Conservation (phyloP, 345 rosid species). For the Carallia pectinifolia region DNA sequence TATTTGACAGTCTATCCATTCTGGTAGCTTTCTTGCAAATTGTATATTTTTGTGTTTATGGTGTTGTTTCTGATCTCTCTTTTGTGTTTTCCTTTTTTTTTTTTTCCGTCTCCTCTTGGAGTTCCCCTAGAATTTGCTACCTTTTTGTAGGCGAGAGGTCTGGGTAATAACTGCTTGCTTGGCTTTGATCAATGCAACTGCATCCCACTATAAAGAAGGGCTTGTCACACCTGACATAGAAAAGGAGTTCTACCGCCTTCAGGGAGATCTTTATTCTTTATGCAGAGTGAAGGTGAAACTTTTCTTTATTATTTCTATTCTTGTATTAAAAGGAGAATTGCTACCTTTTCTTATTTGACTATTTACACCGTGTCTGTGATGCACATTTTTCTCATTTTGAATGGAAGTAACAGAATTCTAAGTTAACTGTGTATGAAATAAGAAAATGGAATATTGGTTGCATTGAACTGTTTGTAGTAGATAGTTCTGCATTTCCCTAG, state of each 20-base stretch:
- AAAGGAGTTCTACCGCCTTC: constrained; percentile 88
- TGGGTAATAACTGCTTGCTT: constrained; percentile 94
- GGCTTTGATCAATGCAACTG: constrained; percentile 65
- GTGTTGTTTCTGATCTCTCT: constrained; percentile 21
- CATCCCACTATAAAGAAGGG: constrained; percentile 67
- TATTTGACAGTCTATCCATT: constrained; percentile 23
- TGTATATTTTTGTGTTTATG: neutral
- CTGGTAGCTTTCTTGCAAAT: neutral
- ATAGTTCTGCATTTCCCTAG: constrained; percentile 4
- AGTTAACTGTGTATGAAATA: neutral
- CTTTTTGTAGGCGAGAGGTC: constrained; percentile 86
- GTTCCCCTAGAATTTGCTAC: constrained; percentile 48
- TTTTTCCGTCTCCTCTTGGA: constrained; percentile 23
- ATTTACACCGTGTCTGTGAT: neutral
- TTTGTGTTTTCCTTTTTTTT: neutral
- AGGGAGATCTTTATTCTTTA: constrained; percentile 91
- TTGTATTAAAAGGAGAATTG: neutral
- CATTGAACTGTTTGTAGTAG: neutral
- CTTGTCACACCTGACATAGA: constrained; percentile 66
- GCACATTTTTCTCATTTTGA: neutral
- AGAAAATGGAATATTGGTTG: neutral
- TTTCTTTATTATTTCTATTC: constrained; percentile 5
- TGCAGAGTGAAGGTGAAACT: constrained; percentile 79
- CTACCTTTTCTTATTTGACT: neutral
- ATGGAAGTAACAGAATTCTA: neutral